Conservation (phyloP, 371 early-diverging fungal species). For the Capillidium rhysosporum region DNA sequence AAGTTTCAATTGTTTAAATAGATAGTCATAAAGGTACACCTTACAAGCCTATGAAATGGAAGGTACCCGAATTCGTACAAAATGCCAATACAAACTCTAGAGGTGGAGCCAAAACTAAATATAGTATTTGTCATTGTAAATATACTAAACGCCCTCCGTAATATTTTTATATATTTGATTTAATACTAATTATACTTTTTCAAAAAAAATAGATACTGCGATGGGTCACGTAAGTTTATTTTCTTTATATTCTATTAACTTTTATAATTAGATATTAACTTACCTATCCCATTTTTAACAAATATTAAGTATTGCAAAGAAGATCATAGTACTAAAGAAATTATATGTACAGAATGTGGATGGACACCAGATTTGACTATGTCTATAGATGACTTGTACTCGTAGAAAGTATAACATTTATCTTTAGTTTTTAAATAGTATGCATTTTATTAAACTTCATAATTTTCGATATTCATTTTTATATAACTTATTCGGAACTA, state of each 20-base stretch:
- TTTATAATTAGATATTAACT: neutral
- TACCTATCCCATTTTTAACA: conserved; percentile 2
- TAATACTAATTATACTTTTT: neutral
- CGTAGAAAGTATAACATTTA: neutral
- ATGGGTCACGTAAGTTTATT: conserved; percentile 7
- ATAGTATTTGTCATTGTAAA: conserved; percentile 10
- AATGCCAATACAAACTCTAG: neutral
- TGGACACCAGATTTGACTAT: neutral
- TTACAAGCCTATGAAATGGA: conserved; percentile 9
- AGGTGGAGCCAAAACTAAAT: neutral
- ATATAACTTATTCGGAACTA: no score
- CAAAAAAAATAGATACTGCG: conserved; percentile 2
- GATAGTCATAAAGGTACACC: conserved; percentile 8
- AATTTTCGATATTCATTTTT: no score
- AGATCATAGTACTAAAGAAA: neutral
- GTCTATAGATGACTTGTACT: neutral
- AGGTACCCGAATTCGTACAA: conserved; percentile 1
- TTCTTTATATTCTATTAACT: neutral
- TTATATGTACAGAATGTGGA: neutral
- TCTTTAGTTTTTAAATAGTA: neutral
- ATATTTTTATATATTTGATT: neutral
- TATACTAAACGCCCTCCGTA: conserved; percentile 9
- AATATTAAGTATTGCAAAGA: neutral
- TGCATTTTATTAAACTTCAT: no score
- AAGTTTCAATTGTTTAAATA: neutral